A percentile compares a stretch with the other conserved stretches of the same genome.
These are phyloP conservation scores for Cryomyces minteri DNA, from an alignment of 495 filamentous ascomycete species.

Conservation along the genomic window DNA sequence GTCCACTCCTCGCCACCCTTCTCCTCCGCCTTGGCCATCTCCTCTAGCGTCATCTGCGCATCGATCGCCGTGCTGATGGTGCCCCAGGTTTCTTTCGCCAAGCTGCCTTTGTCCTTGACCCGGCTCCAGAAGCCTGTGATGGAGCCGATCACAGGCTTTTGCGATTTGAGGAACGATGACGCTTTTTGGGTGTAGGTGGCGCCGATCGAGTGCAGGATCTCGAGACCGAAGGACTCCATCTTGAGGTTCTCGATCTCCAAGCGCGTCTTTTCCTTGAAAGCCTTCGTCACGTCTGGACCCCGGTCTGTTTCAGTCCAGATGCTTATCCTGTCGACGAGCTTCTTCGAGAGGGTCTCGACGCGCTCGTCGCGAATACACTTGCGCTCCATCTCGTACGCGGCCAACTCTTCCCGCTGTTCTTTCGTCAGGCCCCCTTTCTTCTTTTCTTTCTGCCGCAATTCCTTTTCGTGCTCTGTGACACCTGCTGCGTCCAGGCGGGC, in stretches of 20 bases:
- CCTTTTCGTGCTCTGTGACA: conserved; percentile 57
- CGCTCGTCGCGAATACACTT: conserved; percentile 74
- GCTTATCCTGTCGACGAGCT: conserved; percentile 76
- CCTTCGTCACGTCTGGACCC: conserved; percentile 58
- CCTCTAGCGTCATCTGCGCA: conserved; percentile 95
- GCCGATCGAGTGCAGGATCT: conserved; percentile 93
- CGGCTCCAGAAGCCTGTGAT: conserved; percentile 86
- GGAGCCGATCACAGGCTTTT: conserved; percentile 69
- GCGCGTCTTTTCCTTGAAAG: conserved; percentile 86
- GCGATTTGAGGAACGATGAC: conserved; percentile 72
- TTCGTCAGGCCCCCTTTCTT: conserved; percentile 69
- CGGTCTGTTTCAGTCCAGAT: conserved; percentile 98
- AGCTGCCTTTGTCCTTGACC: conserved; percentile 89
- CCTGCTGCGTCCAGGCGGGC: conserved; percentile 47
- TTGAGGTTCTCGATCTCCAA: conserved; percentile 95
- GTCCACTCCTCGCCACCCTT: conserved; percentile 96
- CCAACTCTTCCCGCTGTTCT: conserved; percentile 81
- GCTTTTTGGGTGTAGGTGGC: conserved; percentile 76
- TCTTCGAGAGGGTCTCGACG: conserved; percentile 62
- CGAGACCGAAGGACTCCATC: conserved; percentile 96
- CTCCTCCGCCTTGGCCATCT: conserved; percentile 94
- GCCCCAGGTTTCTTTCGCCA: conserved; percentile 96
- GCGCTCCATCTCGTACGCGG: conserved; percentile 75
- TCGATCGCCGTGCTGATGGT: conserved; percentile 96
- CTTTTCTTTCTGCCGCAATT: conserved; percentile 67